Percentiles rank a stretch among this genome's conserved stretches.
These are phyloP conservation scores for Citrus inodora DNA, from an alignment of 345 rosid genomes.

Conservation along the genomic window DNA sequence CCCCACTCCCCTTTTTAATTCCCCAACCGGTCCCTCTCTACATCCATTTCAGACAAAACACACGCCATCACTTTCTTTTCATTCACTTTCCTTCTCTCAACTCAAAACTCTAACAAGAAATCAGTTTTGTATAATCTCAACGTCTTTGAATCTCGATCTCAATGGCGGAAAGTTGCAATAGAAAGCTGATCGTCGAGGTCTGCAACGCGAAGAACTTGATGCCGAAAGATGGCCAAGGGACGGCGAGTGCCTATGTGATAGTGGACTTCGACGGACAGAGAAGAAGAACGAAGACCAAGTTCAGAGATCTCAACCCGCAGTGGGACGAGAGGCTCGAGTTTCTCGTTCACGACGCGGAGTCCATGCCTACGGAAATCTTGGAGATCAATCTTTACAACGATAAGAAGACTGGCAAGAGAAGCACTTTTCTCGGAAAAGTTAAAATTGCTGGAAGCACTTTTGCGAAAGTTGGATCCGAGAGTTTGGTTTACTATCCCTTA, in stretches of 20 bases:
- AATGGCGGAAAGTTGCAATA: slow-evolving; percentile 55
- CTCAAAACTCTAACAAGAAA: slow-evolving; percentile 4
- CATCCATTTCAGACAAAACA: neutral
- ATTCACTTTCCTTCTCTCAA: neutral
- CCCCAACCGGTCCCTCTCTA: slow-evolving; percentile 7
- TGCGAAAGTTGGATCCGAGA: slow-evolving; percentile 56
- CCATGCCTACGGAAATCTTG: slow-evolving; percentile 57
- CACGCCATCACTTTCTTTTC: neutral
- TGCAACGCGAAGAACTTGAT: slow-evolving; percentile 75
- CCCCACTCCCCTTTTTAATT: slow-evolving; percentile 14
- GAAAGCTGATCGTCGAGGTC: slow-evolving; percentile 77
- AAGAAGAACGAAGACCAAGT: slow-evolving; percentile 73
- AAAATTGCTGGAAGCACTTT: slow-evolving; percentile 62
- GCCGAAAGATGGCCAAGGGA: slow-evolving; percentile 96
- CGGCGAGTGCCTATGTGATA: slow-evolving; percentile 80
- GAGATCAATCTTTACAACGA: slow-evolving; percentile 85
- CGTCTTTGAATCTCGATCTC: neutral
- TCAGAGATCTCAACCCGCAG: slow-evolving; percentile 76
- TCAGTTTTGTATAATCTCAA: neutral
- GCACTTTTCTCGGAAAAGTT: slow-evolving; percentile 72
- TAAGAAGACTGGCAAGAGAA: slow-evolving; percentile 63
- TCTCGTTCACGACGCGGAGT: slow-evolving; percentile 52
- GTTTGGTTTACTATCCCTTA: slow-evolving; percentile 68
- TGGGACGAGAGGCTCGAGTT: slow-evolving; percentile 93
- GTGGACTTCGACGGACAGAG: slow-evolving; percentile 86